These are phyloP conservation scores for Helianthus tuberosus DNA, from an alignment of 129 eudicot species.

Conservation along the genomic window DNA sequence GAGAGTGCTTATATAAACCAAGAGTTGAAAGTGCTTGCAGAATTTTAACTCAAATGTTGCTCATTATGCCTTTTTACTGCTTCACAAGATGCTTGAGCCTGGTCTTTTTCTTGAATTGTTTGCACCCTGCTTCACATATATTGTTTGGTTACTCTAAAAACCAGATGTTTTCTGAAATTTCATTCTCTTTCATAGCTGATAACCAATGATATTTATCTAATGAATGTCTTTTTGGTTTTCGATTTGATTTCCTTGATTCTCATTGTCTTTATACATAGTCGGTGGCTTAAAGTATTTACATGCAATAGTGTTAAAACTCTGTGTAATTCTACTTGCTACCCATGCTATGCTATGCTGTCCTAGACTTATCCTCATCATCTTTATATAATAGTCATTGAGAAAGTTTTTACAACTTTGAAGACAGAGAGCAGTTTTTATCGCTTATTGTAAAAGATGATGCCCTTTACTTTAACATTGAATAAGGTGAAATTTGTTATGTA, in stretches of 20 bases:
- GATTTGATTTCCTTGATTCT: neutral
- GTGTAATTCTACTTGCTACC: neutral
- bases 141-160: neutral
- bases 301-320: neutral
- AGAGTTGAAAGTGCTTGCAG: neutral
- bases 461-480: conserved; percentile 11
- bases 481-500: neutral
- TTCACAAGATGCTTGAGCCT: too few species aligned
- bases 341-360: neutral
- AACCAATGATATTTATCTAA: neutral
- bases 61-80: too few species aligned
- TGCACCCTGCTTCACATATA: neutral
- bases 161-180: neutral
- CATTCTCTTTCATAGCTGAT: neutral
- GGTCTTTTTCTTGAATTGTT: neutral
- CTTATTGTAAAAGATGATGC: neutral
- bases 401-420: conserved; percentile 6
- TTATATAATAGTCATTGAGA: neutral
- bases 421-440: neutral
- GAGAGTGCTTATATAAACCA: neutral
- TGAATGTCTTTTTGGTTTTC: neutral
- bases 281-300: neutral
- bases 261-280: neutral
- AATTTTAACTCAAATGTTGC: neutral
- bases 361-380: conserved; percentile 3